These are phyloP conservation scores for Glebionis coronaria DNA, from an alignment of 129 eudicot species.

Conservation along the genomic window DNA sequence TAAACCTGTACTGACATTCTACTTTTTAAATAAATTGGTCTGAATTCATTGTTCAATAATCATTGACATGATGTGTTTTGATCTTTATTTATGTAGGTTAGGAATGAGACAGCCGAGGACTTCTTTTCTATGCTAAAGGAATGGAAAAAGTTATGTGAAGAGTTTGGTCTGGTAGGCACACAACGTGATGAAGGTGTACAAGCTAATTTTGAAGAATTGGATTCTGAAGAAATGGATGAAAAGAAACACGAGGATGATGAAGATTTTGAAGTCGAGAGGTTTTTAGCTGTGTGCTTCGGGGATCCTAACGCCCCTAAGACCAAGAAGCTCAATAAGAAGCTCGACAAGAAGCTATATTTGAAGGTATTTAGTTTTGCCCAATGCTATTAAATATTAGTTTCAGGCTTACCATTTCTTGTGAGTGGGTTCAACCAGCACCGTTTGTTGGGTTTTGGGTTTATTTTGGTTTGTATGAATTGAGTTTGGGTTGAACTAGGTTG, in stretches of 20 bases:
- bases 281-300: constrained; percentile 45
- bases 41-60: background rate
- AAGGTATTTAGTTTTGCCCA: constrained; percentile 31
- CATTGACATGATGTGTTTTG: background rate
- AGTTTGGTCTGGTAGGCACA: constrained; percentile 33
- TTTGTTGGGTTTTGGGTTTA: too few species aligned
- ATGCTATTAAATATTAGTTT: background rate
- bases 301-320: constrained; percentile 35
- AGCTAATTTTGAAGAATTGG: constrained; percentile 26
- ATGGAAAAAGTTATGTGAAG: constrained; percentile 42
- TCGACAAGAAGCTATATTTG: constrained; percentile 34
- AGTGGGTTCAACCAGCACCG: background rate
- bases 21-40: background rate
- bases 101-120: constrained; percentile 55
- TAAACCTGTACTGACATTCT: background rate
- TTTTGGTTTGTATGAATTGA: too few species aligned
- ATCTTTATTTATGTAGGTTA: constrained; percentile 27
- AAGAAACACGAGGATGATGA: constrained; percentile 6
- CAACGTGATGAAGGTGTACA: constrained; percentile 16
- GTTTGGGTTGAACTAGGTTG: too few species aligned
- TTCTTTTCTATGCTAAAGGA: constrained; percentile 39
- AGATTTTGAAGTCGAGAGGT: constrained; percentile 43
- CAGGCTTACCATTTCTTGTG: background rate
- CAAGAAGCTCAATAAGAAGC: too few species aligned
- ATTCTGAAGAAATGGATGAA: constrained; percentile 31